Conservation (phyloP, 768 basidiomycete species). For the Xerocomellus amylosporus region DNA sequence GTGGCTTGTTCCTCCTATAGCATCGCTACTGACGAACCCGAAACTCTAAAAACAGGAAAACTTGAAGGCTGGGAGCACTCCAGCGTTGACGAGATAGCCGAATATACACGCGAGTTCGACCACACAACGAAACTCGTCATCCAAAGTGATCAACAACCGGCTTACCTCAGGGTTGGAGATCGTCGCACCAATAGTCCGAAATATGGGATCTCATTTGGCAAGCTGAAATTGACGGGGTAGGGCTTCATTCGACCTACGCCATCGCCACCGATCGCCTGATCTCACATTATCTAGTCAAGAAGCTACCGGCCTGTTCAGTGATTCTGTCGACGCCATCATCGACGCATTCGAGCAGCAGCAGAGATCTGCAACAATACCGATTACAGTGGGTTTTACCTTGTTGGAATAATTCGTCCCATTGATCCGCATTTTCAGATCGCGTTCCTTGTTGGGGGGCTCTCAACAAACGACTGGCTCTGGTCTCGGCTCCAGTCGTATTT, state of each 20-base stretch:
- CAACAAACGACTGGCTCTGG: conserved; percentile 12
- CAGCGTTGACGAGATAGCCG: not conserved
- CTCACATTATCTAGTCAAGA: not conserved
- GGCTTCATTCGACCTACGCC: not conserved
- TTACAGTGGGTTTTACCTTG: not conserved
- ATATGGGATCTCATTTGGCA: conserved; percentile 2
- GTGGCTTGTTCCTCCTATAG: not conserved
- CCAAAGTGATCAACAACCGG: conserved; percentile 6
- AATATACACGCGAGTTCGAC: conserved; percentile 6
- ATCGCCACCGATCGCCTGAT: not conserved
- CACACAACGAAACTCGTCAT: conserved; percentile 1
- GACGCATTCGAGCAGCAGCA: conserved; percentile 10
- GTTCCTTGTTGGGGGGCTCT: conserved; percentile 13
- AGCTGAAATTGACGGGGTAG: conserved; percentile 14
- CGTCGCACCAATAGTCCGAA: not conserved
- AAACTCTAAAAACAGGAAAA: not conserved
- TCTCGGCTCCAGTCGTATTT: conserved; percentile 13
- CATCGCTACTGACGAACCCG: not conserved
- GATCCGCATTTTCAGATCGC: conserved; percentile 1
- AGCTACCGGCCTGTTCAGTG: conserved; percentile 9
- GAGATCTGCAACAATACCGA: not conserved
- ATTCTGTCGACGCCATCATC: conserved; percentile 10
- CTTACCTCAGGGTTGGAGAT: conserved; percentile 5
- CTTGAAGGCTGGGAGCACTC: conserved; percentile 4
- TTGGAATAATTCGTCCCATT: not conserved